These are phyloP conservation scores for Terana coerulea DNA, from an alignment of 768 basidiomycete species.

Conservation along the genomic window DNA sequence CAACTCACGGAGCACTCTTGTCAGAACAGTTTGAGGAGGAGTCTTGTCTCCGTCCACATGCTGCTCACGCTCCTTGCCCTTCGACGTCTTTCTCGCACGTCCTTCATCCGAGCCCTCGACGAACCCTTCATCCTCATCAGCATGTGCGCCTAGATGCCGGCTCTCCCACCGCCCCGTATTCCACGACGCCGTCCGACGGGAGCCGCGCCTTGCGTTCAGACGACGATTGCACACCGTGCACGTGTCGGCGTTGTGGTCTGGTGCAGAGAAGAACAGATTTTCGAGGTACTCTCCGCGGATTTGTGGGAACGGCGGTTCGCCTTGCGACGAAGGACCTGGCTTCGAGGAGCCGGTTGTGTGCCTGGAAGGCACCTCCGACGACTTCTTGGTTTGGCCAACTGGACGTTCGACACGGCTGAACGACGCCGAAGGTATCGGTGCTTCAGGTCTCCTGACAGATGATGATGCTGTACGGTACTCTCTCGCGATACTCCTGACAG, in stretches of 20 bases:
- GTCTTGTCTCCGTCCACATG: slow-evolving; percentile 32
- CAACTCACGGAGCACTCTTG: slow-evolving; percentile 78
- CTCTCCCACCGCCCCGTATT: no score
- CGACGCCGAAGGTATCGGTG: neutral
- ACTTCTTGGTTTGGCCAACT: no score
- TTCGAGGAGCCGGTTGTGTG: neutral
- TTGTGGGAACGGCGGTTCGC: slow-evolving; percentile 67
- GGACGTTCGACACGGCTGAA: no score
- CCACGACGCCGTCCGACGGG: neutral
- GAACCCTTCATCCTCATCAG: slow-evolving; percentile 45
- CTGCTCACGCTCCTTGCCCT: slow-evolving; percentile 9
- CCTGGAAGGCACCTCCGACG: neutral
- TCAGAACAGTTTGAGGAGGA: slow-evolving; percentile 86
- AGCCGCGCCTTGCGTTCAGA: slow-evolving; percentile 18
- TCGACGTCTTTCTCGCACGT: neutral
- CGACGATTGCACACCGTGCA: slow-evolving; percentile 64
- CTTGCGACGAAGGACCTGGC: neutral
- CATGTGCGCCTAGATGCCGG: slow-evolving; percentile 14
- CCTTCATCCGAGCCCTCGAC: slow-evolving; percentile 39
- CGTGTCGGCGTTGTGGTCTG: slow-evolving; percentile 68
- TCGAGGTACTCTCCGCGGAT: slow-evolving; percentile 80
- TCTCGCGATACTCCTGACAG: neutral
- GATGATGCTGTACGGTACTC: neutral
- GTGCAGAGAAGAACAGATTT: slow-evolving; percentile 75
- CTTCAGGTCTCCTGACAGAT: neutral